Conservation (phyloP, 2,329 filamentous ascomycete species). For the Lasiodiplodia gonubiensis region DNA sequence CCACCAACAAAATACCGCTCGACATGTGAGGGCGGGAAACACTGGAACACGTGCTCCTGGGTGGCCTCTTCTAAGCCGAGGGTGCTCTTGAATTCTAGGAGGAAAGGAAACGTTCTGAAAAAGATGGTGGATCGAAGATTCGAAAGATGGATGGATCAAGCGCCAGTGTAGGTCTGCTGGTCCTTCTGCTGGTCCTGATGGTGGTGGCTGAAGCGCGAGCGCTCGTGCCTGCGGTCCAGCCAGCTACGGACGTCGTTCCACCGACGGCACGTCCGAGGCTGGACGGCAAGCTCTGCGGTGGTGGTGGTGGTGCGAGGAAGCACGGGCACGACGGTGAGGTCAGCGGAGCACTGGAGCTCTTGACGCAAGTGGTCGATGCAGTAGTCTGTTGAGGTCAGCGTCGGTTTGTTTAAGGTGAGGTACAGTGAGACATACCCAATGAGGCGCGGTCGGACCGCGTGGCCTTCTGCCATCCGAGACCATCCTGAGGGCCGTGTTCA, state of each 20-base stretch:
- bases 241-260: conserved; percentile 27
- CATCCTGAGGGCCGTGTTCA: conserved; percentile 24
- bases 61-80: not conserved
- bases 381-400: conserved; percentile 19
- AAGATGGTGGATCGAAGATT: not conserved
- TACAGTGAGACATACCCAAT: conserved; percentile 7
- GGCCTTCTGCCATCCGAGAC: conserved; percentile 19
- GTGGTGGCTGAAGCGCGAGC: conserved; percentile 6
- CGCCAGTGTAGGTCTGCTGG: conserved; percentile 1
- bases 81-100: not conserved
- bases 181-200: not conserved
- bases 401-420: not conserved
- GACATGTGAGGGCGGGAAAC: not conserved
- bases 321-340: conserved; percentile 25
- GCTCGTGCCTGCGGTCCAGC: conserved; percentile 26
- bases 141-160: not conserved
- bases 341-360: conserved; percentile 25
- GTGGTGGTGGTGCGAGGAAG: not conserved
- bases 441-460: not conserved
- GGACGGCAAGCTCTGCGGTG: not conserved
- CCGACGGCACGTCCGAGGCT: conserved; percentile 20
- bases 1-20: not conserved
- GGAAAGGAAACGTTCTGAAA: not conserved
- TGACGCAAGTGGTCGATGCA: conserved; percentile 28
- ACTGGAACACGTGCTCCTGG: not conserved